Evolutionary conservation across 148 eudicot species (phyloP).

Genomic region (Talinum fruticosum): DNA sequence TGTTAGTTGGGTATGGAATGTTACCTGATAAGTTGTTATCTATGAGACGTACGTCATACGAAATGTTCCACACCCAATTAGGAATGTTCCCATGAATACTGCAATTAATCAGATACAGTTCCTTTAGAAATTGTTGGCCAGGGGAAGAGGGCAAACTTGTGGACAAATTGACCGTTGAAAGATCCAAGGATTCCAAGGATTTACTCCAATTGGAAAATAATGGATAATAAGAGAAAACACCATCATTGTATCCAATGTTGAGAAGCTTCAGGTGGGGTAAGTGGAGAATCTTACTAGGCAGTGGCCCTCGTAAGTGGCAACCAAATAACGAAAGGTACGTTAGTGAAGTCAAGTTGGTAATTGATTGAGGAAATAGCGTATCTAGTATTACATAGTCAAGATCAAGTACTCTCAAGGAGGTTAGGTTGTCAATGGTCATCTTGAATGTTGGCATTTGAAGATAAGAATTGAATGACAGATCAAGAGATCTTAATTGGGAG

Average conservation of each 20-base stretch:
- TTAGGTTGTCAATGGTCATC: neutral
- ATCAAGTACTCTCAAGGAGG: too few relatives aligned
- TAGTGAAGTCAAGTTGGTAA: slow-evolving; percentile 22
- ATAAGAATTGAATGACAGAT: neutral
- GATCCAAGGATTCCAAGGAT: slow-evolving; percentile 12
- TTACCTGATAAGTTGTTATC: neutral
- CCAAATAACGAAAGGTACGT: neutral
- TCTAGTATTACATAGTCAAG: too few relatives aligned
- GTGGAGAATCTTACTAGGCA: slow-evolving; percentile 19
- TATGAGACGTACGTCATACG: neutral
- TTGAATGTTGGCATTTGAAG: neutral
- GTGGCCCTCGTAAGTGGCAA: slow-evolving; percentile 13
- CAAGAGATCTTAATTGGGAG: neutral
- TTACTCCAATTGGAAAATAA: slow-evolving; percentile 20
- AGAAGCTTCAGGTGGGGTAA: slow-evolving; percentile 19
- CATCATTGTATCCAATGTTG: neutral
- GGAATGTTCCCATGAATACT: slow-evolving; percentile 19
- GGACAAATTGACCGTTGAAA: slow-evolving; percentile 3
- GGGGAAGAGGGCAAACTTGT: slow-evolving; percentile 22
- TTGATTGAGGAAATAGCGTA: too few relatives aligned
- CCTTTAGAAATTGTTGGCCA: slow-evolving; percentile 6
- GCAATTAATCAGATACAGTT: neutral
- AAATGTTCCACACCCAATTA: slow-evolving; percentile 25
- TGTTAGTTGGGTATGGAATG: neutral
- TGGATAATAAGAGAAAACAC: slow-evolving; percentile 2